Percentiles rank a stretch among this genome's conserved stretches.
phyloP scores from a whole-genome alignment of 2,329 filamentous ascomycete species.

The Ophiosphaerella korrae region DNA sequence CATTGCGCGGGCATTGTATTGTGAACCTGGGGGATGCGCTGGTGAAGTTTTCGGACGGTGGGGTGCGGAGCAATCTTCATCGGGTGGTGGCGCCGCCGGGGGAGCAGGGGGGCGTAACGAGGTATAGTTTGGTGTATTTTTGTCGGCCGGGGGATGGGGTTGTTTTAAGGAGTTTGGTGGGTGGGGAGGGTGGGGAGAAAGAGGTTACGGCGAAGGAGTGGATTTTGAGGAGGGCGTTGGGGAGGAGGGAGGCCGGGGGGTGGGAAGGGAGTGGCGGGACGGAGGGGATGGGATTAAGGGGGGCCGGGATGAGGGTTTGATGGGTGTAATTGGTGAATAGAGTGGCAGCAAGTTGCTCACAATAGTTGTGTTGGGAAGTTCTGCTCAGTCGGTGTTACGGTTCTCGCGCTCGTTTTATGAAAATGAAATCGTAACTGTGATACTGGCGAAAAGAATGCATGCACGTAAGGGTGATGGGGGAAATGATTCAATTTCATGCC shows the following conservation, averaged over 20 bases:
- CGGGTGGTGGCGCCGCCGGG: conserved; percentile 58
- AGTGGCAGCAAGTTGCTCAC: too few relatives aligned
- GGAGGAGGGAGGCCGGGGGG: conserved; percentile 36
- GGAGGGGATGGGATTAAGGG: conserved; percentile 28
- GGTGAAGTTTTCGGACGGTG: conserved; percentile 52
- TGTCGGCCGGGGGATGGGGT: conserved; percentile 51
- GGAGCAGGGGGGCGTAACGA: conserved; percentile 42
- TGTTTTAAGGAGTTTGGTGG: conserved; percentile 34
- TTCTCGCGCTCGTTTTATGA: too few relatives aligned
- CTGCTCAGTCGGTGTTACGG: too few relatives aligned
- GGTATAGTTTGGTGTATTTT: conserved; percentile 63
- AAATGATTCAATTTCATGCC: too few relatives aligned
- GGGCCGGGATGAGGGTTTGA: conserved; percentile 18
- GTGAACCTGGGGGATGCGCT: conserved; percentile 57
- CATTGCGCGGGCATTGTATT: conserved; percentile 55
- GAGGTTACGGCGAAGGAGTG: conserved; percentile 50
- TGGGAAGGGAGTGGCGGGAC: conserved; percentile 44
- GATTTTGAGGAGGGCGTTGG: conserved; percentile 49
- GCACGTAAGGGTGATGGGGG: too few relatives aligned
- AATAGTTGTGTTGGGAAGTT: too few relatives aligned
- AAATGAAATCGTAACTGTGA: too few relatives aligned
- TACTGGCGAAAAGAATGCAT: too few relatives aligned
- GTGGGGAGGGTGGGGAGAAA: conserved; percentile 29
- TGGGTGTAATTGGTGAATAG: not conserved
- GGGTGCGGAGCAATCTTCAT: conserved; percentile 52